phyloP scores from a whole-genome alignment of 129 eudicot genomes.

The Flaveria sonorensis region DNA sequence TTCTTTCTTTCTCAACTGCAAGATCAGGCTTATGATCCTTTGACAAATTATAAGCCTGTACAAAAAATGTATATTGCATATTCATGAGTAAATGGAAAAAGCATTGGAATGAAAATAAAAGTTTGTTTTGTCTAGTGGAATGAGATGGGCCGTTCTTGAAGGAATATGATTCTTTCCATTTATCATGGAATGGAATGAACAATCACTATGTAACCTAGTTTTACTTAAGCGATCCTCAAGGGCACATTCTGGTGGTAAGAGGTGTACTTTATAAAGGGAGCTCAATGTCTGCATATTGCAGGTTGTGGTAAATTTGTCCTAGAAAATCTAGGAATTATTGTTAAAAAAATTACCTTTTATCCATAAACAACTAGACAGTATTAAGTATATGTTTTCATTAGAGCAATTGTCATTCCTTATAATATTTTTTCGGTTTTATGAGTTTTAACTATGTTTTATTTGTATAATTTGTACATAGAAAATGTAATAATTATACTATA shows the following conservation, averaged over 20 bases:
- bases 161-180: conserved; percentile 3
- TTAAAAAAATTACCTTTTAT: neutral
- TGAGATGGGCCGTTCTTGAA: neutral
- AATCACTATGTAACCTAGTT: neutral
- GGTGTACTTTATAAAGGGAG: no score
- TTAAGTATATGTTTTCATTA: neutral
- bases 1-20: conserved; percentile 76
- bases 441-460: neutral
- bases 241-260: neutral
- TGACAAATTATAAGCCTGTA: conserved; percentile 78
- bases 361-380: neutral
- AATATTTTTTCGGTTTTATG: neutral
- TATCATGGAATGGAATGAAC: neutral
- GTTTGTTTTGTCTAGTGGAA: neutral
- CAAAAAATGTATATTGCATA: conserved; percentile 29
- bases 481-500: neutral
- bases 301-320: no score
- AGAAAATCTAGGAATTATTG: no score
- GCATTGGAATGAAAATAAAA: neutral
- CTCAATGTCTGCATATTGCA: no score
- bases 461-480: neutral
- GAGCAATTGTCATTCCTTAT: neutral
- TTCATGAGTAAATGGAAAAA: conserved; percentile 6
- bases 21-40: conserved; percentile 93
- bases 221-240: neutral